These are phyloP conservation scores for Solanum chilense DNA, from an alignment of 257 asterid species.

Conservation along the genomic window DNA sequence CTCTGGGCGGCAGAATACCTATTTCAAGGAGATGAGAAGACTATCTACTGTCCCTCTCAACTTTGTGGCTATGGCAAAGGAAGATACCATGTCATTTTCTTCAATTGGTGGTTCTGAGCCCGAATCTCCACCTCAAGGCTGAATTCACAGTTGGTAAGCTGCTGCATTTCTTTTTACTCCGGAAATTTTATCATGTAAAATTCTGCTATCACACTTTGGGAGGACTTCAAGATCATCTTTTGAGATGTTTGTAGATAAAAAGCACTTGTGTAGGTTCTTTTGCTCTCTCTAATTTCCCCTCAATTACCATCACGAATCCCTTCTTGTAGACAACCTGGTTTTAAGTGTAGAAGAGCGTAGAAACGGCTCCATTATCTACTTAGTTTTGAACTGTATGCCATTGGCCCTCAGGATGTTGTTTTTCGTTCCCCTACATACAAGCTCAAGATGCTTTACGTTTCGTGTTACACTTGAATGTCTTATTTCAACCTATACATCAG, in stretches of 20 bases:
- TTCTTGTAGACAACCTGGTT: not conserved
- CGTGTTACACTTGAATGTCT: not conserved
- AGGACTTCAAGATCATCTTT: not conserved
- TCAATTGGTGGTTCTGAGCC: slow-evolving; percentile 88
- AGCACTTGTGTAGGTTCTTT: not conserved
- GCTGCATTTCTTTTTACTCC: not conserved
- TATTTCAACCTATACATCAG: not conserved
- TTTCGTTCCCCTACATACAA: not conserved
- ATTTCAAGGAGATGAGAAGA: slow-evolving; percentile 78
- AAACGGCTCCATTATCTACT: not conserved
- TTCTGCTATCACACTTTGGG: not conserved
- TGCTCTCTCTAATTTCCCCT: not conserved
- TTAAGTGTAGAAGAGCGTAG: not conserved
- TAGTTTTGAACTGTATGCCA: not conserved
- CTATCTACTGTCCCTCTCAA: slow-evolving; percentile 77
- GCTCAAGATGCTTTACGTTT: not conserved
- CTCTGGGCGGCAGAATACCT: slow-evolving; percentile 54
- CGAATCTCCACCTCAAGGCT: slow-evolving; percentile 70
- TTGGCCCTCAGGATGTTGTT: not conserved
- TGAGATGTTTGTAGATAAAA: not conserved
- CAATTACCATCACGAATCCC: not conserved
- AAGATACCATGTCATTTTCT: slow-evolving; percentile 86
- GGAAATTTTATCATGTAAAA: not conserved
- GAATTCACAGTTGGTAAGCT: slow-evolving; percentile 28
- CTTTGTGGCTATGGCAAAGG: slow-evolving; percentile 77